Evolutionary conservation across 345 rosid genomes (phyloP).

Genomic region (Turnera subulata): DNA sequence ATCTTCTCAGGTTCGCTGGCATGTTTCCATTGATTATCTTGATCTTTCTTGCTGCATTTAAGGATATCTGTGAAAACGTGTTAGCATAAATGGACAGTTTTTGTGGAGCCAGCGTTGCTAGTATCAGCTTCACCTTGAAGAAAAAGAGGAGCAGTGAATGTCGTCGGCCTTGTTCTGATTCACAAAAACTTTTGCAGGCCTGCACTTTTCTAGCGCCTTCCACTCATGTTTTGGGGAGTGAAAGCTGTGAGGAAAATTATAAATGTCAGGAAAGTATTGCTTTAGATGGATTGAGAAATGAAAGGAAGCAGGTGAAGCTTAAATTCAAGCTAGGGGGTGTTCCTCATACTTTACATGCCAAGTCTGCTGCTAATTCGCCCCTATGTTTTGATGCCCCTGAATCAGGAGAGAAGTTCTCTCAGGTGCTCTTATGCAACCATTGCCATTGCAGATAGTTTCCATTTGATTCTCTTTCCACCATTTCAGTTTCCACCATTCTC

Average conservation of each 20-base stretch:
- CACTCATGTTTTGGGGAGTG: constrained; percentile 4
- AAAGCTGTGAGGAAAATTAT: constrained; percentile 5
- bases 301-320: constrained; percentile 20
- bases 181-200: constrained; percentile 3
- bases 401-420: constrained; percentile 5
- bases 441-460: not conserved
- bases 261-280: not conserved
- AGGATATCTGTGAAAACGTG: not conserved
- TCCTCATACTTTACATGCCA: constrained; percentile 23
- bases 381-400: constrained; percentile 6
- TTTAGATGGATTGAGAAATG: constrained; percentile 15
- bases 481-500: not conserved
- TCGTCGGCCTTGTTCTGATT: constrained; percentile 26
- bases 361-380: constrained; percentile 3
- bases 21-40: not conserved
- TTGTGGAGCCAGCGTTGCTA: constrained; percentile 3
- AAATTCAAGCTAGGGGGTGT: constrained; percentile 31
- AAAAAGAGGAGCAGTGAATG: constrained; percentile 22
- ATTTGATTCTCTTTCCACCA: not conserved
- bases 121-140: constrained; percentile 10
- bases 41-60: not conserved
- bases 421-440: constrained; percentile 13
- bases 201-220: not conserved
- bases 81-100: constrained; percentile 17
- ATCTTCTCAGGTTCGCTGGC: constrained; percentile 8